Evolutionary conservation across 73 alveolate genomes (phyloP).

Genomic region (Paraurostyla sp.): DNA sequence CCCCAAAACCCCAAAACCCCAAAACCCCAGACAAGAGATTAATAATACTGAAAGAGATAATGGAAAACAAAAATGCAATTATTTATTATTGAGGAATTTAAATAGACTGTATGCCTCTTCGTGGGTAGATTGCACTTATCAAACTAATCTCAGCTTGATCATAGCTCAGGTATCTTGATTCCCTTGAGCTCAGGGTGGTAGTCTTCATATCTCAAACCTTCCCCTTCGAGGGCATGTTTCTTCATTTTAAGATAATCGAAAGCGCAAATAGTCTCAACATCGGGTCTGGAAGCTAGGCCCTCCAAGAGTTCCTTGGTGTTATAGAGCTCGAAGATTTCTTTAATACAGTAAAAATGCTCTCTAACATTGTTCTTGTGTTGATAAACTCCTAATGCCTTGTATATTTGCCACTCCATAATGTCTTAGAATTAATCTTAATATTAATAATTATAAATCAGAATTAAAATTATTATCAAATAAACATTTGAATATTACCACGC

Average conservation of each 20-base stretch:
- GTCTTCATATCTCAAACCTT: conserved; percentile 46
- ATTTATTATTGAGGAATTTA: too few relatives aligned
- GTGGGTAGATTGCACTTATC: too few relatives aligned
- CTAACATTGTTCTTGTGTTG: conserved; percentile 72
- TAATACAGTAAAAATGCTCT: conserved; percentile 74
- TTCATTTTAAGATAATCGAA: conserved; percentile 67
- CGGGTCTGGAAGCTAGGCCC: conserved; percentile 50
- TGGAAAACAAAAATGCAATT: too few relatives aligned
- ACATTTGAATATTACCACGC: background rate
- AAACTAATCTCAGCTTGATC: too few relatives aligned
- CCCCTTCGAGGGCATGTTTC: conserved; percentile 44
- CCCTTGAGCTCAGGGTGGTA: conserved; percentile 68
- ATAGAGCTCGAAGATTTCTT: conserved; percentile 69
- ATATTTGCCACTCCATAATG: conserved; percentile 62
- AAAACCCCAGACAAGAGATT: too few relatives aligned
- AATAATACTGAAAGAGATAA: too few relatives aligned
- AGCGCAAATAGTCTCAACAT: conserved; percentile 74
- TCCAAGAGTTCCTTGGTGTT: conserved; percentile 55
- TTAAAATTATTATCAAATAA: background rate
- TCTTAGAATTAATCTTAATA: background rate
- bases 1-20: too few relatives aligned
- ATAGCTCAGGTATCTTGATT: conserved; percentile 64
- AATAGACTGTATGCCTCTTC: too few relatives aligned
- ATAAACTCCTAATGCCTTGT: conserved; percentile 59
- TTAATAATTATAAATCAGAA: background rate